Conservation (phyloP, 2,329 filamentous ascomycete species). For the Neonectria neomacrospora region DNA sequence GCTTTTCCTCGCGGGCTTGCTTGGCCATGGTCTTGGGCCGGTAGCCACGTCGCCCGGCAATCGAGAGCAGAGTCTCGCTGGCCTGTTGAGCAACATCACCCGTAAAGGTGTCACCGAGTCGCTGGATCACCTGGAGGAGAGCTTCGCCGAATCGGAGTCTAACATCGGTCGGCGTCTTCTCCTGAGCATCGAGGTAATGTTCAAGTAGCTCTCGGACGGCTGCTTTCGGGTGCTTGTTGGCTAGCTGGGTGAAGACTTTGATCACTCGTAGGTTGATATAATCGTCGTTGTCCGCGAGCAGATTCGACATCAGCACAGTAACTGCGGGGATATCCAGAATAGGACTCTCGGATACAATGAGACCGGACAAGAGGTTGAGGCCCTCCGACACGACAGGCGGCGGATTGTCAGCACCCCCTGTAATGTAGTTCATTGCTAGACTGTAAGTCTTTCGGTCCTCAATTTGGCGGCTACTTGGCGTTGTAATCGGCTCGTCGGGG, state of each 20-base stretch:
- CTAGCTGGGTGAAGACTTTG: conserved; percentile 71
- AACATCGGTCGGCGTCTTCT: conserved; percentile 68
- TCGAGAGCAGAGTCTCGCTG: conserved; percentile 68
- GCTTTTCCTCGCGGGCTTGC: conserved; percentile 63
- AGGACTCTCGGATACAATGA: conserved; percentile 66
- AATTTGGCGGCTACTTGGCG: conserved; percentile 59
- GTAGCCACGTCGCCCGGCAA: conserved; percentile 71
- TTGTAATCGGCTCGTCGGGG: conserved; percentile 49
- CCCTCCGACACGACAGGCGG: conserved; percentile 75
- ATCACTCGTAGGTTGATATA: conserved; percentile 78
- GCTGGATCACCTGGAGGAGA: conserved; percentile 71
- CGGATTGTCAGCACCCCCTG: conserved; percentile 66
- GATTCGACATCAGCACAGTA: conserved; percentile 70
- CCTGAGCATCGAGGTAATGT: conserved; percentile 72
- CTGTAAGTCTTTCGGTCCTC: conserved; percentile 72
- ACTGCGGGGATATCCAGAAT: conserved; percentile 74
- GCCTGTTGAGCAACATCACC: conserved; percentile 64
- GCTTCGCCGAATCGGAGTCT: conserved; percentile 77
- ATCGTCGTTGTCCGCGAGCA: conserved; percentile 74
- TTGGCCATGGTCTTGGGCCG: conserved; percentile 68
- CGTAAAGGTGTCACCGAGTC: conserved; percentile 65
- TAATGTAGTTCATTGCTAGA: conserved; percentile 73
- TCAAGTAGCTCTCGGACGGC: conserved; percentile 72
- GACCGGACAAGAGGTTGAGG: conserved; percentile 66
- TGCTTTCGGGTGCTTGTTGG: conserved; percentile 69